These are phyloP conservation scores for Cucurbita moschata DNA, from an alignment of 306 rosid species.

Conservation along the genomic window DNA sequence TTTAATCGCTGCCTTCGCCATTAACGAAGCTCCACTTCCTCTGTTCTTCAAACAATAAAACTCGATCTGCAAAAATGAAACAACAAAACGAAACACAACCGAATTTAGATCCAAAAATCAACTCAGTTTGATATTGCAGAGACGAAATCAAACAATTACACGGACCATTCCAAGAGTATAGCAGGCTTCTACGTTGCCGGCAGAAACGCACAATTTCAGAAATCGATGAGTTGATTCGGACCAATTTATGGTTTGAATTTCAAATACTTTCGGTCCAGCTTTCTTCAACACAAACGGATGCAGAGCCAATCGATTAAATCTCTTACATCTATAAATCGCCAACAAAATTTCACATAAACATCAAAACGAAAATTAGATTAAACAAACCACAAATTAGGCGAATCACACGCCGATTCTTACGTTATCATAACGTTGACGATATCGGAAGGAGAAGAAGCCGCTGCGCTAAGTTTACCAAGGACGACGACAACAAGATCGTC, in stretches of 20 bases:
- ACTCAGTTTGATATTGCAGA: neutral
- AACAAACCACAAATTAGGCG: too few relatives aligned
- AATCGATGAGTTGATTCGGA: conserved; percentile 49
- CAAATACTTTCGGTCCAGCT: conserved; percentile 38
- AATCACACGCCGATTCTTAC: conserved; percentile 19
- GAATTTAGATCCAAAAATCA: neutral
- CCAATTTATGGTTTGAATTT: conserved; percentile 42
- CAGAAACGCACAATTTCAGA: conserved; percentile 39
- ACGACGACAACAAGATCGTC: conserved; percentile 57
- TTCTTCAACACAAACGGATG: conserved; percentile 52
- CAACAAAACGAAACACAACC: neutral
- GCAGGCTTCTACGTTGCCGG: conserved; percentile 67
- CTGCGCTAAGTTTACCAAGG: conserved; percentile 54
- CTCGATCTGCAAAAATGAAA: conserved; percentile 36
- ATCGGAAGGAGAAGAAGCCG: conserved; percentile 58
- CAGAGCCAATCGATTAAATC: conserved; percentile 36
- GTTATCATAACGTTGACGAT: conserved; percentile 35
- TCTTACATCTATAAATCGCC: conserved; percentile 40
- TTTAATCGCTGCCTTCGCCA: conserved; percentile 72
- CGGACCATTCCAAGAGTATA: conserved; percentile 94
- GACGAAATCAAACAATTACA: neutral
- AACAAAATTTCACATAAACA: neutral
- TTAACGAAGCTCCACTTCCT: conserved; percentile 42
- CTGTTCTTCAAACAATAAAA: conserved; percentile 69
- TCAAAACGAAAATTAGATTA: neutral